Conservation (phyloP, 306 rosid genomes). For the Aeschynomene evenia region DNA sequence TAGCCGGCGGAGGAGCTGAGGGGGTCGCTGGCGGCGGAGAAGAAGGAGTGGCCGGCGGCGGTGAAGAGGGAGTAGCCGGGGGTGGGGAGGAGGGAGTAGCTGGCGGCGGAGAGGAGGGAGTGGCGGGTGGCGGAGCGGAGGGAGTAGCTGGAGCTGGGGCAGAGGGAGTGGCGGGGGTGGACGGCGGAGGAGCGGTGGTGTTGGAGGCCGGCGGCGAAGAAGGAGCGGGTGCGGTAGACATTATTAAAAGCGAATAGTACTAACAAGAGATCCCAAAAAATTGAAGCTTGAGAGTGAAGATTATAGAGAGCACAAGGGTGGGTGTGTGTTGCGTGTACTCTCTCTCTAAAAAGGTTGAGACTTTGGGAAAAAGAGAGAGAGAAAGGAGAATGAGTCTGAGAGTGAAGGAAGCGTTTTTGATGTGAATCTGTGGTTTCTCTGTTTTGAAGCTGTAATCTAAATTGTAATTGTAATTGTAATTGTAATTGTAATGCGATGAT, state of each 20-base stretch:
- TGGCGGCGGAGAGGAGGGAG: slow-evolving; percentile 21
- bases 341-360: slow-evolving; percentile 18
- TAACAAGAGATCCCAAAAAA: neutral
- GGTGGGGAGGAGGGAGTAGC: slow-evolving; percentile 41
- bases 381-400: neutral
- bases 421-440: slow-evolving; percentile 15
- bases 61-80: slow-evolving; percentile 35
- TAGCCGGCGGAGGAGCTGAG: slow-evolving; percentile 36
- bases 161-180: slow-evolving; percentile 36
- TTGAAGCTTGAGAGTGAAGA: neutral
- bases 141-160: slow-evolving; percentile 39
- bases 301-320: neutral
- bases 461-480: too few species aligned
- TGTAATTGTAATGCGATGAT: too few species aligned
- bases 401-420: slow-evolving; percentile 15
- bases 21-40: slow-evolving; percentile 38
- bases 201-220: slow-evolving; percentile 47
- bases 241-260: neutral
- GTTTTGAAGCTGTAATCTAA: slow-evolving; percentile 25
- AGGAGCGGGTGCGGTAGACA: slow-evolving; percentile 67
- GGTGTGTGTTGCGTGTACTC: slow-evolving; percentile 25
- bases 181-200: slow-evolving; percentile 36
- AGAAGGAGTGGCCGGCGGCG: slow-evolving; percentile 38
- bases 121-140: slow-evolving; percentile 27
- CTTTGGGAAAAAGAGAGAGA: slow-evolving; percentile 10